Conservation (phyloP, 805 yeast genomes). For the Hanseniaspora pseudoguilliermondii region DNA sequence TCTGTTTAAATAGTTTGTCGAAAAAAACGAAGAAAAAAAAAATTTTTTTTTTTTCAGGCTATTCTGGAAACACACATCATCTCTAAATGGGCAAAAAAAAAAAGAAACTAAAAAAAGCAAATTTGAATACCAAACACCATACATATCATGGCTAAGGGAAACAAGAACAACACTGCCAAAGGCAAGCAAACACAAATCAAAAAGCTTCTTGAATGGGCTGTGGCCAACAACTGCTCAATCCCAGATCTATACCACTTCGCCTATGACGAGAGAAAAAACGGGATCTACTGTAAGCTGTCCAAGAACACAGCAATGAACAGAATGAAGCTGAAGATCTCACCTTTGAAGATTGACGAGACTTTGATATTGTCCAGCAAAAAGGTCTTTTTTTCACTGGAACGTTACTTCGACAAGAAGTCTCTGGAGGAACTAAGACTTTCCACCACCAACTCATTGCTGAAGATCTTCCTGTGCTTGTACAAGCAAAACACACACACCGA, state of each 20-base stretch:
- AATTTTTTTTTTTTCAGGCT: background rate
- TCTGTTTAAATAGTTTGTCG: background rate
- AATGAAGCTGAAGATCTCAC: constrained; percentile 31
- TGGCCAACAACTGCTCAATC: constrained; percentile 29
- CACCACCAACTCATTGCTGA: constrained; percentile 24
- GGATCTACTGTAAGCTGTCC: constrained; percentile 20
- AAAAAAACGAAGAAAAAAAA: background rate
- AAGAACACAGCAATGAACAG: constrained; percentile 14
- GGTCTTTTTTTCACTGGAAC: constrained; percentile 26
- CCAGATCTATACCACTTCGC: constrained; percentile 28
- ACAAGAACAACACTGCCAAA: background rate
- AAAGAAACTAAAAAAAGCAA: background rate
- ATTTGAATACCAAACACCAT: background rate
- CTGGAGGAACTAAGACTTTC: constrained; percentile 13
- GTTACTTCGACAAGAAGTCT: constrained; percentile 6
- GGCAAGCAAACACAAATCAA: constrained; percentile 9
- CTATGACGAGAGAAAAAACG: constrained; percentile 20
- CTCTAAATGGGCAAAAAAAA: no score
- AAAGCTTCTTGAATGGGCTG: constrained; percentile 29
- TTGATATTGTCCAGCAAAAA: constrained; percentile 29
- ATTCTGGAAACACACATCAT: no score
- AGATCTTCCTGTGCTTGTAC: constrained; percentile 32
- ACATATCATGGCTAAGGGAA: background rate
- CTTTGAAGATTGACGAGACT: constrained; percentile 4
- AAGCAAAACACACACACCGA: constrained; percentile 26